A percentile compares a stretch with the other conserved stretches of the same genome.
Conservation (phyloP, 2,329 filamentous ascomycete species). For the Magnaporthiopsis poae region DNA sequence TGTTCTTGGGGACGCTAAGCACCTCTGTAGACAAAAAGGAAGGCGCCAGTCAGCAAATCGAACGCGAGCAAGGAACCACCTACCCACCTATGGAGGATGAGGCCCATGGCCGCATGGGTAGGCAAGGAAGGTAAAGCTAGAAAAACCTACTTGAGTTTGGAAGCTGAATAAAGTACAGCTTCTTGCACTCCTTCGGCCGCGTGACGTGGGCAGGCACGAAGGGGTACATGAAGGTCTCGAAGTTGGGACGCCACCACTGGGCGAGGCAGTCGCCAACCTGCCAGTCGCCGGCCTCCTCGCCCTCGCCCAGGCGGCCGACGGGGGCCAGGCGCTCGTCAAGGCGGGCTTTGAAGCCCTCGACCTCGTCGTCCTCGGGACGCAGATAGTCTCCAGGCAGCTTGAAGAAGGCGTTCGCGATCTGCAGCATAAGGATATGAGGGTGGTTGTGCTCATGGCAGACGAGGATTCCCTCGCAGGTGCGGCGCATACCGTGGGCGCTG, state of each 20-base stretch:
- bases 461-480: conserved; percentile 91
- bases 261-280: conserved; percentile 87
- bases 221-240: conserved; percentile 99
- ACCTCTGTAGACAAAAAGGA: conserved; percentile 52
- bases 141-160: conserved; percentile 68
- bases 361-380: conserved; percentile 76
- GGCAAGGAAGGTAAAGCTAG: background rate
- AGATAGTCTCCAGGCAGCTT: conserved; percentile 97
- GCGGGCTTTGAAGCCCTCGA: conserved; percentile 85
- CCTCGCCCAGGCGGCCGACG: conserved; percentile 75
- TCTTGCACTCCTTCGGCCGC: conserved; percentile 96
- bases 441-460: conserved; percentile 99
- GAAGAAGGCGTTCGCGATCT: conserved; percentile 99
- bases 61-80: background rate
- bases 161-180: conserved; percentile 92
- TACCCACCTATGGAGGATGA: background rate
- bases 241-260: conserved; percentile 98
- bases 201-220: conserved; percentile 95
- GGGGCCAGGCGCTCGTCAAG: conserved; percentile 90
- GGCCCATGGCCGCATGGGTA: background rate
- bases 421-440: conserved; percentile 95
- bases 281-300: conserved; percentile 80
- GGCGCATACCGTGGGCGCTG: conserved; percentile 81
- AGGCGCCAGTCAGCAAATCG: background rate
- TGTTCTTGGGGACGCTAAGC: conserved; percentile 94